Conservation (phyloP, 2,329 filamentous ascomycete species). For the Alternaria novae-zelandiae region DNA sequence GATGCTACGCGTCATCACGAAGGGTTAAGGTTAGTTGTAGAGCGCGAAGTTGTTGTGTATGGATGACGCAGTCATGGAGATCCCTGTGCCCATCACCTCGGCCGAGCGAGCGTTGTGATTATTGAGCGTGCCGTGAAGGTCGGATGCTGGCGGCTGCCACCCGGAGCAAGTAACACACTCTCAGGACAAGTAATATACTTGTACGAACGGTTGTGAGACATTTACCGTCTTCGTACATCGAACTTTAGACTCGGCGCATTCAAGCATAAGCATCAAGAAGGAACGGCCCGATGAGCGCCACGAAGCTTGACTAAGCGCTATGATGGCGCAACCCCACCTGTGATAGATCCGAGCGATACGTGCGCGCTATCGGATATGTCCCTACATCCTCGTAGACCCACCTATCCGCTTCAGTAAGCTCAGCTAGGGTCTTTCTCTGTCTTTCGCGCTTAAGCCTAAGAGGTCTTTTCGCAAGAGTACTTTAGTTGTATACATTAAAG, state of each 20-base stretch:
- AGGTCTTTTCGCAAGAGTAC: no score
- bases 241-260: neutral
- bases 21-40: neutral
- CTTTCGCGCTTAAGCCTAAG: no score
- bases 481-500: no score
- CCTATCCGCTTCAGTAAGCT: neutral
- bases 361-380: neutral
- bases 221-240: neutral
- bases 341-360: neutral
- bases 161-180: neutral
- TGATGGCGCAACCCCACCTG: neutral
- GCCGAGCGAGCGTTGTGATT: neutral
- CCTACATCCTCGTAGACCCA: neutral
- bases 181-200: neutral
- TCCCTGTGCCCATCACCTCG: conserved; percentile 2
- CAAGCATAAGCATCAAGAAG: neutral
- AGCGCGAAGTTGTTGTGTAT: neutral
- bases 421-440: no score
- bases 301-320: neutral
- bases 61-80: neutral
- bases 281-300: neutral
- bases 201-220: neutral
- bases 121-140: neutral
- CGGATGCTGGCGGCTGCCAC: neutral
- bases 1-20: neutral